Percentiles rank a stretch among this genome's conserved stretches.
These are phyloP conservation scores for Ustilago crameri DNA, from an alignment of 1,284 basidiomycete genomes.

Conservation along the genomic window DNA sequence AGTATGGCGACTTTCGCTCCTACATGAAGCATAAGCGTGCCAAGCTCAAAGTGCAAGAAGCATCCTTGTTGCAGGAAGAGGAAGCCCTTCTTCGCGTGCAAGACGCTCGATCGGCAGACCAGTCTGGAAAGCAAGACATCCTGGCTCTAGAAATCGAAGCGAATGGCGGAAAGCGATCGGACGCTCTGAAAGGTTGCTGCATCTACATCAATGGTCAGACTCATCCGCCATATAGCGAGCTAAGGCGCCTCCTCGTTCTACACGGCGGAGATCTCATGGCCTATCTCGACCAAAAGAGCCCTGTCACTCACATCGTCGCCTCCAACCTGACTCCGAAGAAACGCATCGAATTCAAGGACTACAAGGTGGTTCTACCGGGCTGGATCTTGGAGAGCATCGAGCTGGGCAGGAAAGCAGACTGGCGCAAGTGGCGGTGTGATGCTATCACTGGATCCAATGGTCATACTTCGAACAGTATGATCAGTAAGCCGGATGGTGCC, in stretches of 20 bases:
- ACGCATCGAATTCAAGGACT: conserved; percentile 83
- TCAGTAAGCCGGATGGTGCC: conserved; percentile 12
- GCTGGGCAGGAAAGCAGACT: conserved; percentile 78
- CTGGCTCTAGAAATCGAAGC: conserved; percentile 23
- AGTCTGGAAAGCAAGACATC: conserved; percentile 1
- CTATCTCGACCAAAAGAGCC: conserved; percentile 80
- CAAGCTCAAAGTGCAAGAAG: conserved; percentile 72
- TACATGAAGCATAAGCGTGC: conserved; percentile 90
- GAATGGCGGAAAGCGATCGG: conserved; percentile 21
- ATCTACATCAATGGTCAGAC: conserved; percentile 87
- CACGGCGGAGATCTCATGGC: conserved; percentile 86
- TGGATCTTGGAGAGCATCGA: conserved; percentile 85
- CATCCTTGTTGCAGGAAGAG: conserved; percentile 49
- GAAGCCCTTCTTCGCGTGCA: conserved; percentile 23
- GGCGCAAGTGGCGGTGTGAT: conserved; percentile 71
- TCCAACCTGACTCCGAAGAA: conserved; percentile 89
- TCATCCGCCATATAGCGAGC: conserved; percentile 83
- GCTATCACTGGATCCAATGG: conserved; percentile 41
- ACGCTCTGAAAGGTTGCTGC: conserved; percentile 56
- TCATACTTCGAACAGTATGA: conserved; percentile 35
- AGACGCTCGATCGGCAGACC: not conserved
- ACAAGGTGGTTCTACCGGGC: conserved; percentile 86
- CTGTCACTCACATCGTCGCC: conserved; percentile 83
- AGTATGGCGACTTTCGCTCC: conserved; percentile 84
- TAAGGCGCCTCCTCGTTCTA: conserved; percentile 81